Evolutionary conservation across 257 asterid genomes (phyloP), one percentile per base, ranked within the genome.

Genomic region (Asclepias syriaca): DNA sequence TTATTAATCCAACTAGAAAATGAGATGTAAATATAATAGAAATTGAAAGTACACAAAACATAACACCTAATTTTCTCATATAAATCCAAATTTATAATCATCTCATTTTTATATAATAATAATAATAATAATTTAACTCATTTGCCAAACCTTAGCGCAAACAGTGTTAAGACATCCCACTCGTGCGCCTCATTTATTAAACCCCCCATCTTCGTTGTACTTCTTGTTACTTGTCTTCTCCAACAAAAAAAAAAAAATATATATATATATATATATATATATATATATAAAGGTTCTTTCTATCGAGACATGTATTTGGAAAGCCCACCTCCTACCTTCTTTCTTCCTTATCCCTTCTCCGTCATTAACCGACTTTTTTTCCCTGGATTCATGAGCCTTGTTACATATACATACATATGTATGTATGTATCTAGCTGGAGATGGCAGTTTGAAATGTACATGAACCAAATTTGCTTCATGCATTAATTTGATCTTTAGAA

Each of bases 301-400:
- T 8, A 61, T 60, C 70, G 43, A 68, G 84, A 81, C 84, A 77
- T 46, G 16, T 34, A 34, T 71, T 56, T 43, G 68, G 66, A 56
- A 74, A 56, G 68, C 72, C 32, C 45, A 74, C 27, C 48, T 9
- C 10, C 48, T 34, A 34, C 39, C 5, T 34, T 3, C 39, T 4
- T 34, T 34, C 48, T 40, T 40, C 46, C 48, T 9, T 9, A 21
- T 39, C 29, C 67, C 48, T 15, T 21, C n/a, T 50, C 53, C 58
- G 56, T n/a, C 72, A 29, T 69, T 50, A 70, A 71, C 81, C 75
- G 79, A 74, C 84, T 60, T 74, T 50, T 81, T 60, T 43, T 5
- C 74, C 53, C 55, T 77, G 45, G 79, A 57, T 77, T 55, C 74
- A 49, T 66, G 77, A 70, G 79, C 77, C 79, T 45, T 8, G 0